Evolutionary conservation across 805 yeast genomes (phyloP).

Genomic region (Spathaspora gorwiae): DNA sequence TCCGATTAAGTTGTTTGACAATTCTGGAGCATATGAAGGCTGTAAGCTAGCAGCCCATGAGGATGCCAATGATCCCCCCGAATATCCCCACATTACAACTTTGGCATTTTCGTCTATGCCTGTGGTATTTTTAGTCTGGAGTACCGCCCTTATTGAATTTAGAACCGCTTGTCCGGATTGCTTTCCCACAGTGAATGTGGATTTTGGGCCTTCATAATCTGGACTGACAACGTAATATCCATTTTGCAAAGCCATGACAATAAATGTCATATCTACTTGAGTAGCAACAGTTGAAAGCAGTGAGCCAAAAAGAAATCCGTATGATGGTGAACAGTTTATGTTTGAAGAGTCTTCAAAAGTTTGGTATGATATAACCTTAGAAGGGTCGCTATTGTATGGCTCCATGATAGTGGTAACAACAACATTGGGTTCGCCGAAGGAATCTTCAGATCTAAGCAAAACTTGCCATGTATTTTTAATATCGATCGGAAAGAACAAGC

Average conservation of each 20-base stretch:
- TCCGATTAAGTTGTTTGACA: conserved; percentile 19
- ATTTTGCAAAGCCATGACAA: conserved; percentile 15
- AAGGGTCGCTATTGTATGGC: conserved; percentile 25
- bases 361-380: conserved; percentile 24
- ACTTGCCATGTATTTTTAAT: conserved; percentile 20
- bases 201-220: conserved; percentile 32
- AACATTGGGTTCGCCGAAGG: conserved; percentile 21
- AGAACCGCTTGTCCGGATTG: conserved; percentile 28
- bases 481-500: conserved; percentile 15
- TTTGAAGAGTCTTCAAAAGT: conserved; percentile 25
- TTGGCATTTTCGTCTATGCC: conserved; percentile 17
- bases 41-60: conserved; percentile 36
- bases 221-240: conserved; percentile 33
- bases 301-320: conserved; percentile 15
- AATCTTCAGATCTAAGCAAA: conserved; percentile 18
- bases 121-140: conserved; percentile 13
- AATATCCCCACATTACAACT: conserved; percentile 31
- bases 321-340: conserved; percentile 24
- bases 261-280: conserved; percentile 14
- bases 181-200: conserved; percentile 27
- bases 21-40: conserved; percentile 34
- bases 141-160: conserved; percentile 26
- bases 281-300: conserved; percentile 8
- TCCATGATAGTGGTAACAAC: conserved; percentile 23
- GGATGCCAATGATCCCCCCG: conserved; percentile 36